Evolutionary conservation across 306 rosid genomes (phyloP), one percentile per base, ranked within the genome.

Genomic region (Oxytropis ochrocephala): DNA sequence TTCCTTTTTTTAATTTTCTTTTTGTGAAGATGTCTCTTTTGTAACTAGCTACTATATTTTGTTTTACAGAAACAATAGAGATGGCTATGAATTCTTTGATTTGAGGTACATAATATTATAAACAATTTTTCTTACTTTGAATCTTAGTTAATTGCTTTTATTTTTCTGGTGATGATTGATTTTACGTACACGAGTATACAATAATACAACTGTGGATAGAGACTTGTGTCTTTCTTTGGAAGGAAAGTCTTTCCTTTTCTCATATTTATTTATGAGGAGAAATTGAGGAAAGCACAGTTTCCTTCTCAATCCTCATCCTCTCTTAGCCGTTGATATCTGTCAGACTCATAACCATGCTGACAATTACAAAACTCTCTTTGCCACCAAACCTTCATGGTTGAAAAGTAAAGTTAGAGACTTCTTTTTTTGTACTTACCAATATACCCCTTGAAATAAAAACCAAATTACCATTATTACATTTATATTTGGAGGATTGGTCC

Each of bases 141-240:
- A 36, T 78, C 72, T 43, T 75, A 48, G 11, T 32, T 27, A 19
- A 16, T 53, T 8, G 13, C 17, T 39, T 54, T 6, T 1, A 0
- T 11, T 69, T 67, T 80, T 74, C 46, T 69, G 87, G 79, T 82
- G 78, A 73, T 73, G 82, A 79, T 79, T 69, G 81, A 38, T 61
- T 46, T 50, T 41, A 48, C 72, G 69, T 76, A 69, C 63, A 78
- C 60, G 64, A 18, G 64, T 79, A 67, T 72, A 67, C 81, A 78
- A 72, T 24, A 78, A 72, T 24, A 24, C 29, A 24, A 24, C 80
- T 72, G 82, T 83, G 48, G 90, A 89, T 67, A 77, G 87, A 73
- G 94, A 88, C 95, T 72, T 67, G 52, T 81, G 69, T 73, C 97
- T 77, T 89, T 83, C 85, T 96, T 91, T 95, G 79, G 81, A 91